Evolutionary conservation across 1,139 yeast species (phyloP).

Genomic region (Scheffersomyces segobiensis): DNA sequence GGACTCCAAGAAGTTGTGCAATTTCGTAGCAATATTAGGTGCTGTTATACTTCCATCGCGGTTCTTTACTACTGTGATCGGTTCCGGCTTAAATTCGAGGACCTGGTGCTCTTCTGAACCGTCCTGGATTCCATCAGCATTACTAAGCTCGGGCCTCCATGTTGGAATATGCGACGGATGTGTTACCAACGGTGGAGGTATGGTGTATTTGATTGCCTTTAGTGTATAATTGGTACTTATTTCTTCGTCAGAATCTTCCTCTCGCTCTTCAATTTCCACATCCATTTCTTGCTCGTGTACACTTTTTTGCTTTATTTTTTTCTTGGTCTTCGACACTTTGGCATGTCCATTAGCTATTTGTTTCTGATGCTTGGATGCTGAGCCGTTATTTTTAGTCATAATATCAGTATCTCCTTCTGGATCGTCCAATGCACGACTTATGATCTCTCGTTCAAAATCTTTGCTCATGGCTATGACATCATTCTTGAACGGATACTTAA

Average conservation of each 20-base stretch:
- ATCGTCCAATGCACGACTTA: constrained; percentile 12
- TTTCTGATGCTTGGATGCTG: neutral
- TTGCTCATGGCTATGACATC: constrained; percentile 26
- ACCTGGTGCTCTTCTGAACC: constrained; percentile 32
- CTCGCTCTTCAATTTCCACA: constrained; percentile 6
- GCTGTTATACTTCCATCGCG: constrained; percentile 19
- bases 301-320: neutral
- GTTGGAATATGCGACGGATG: constrained; percentile 76
- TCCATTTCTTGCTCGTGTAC: constrained; percentile 1
- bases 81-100: constrained; percentile 31
- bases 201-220: constrained; percentile 46
- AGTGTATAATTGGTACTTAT: constrained; percentile 27
- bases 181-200: constrained; percentile 64
- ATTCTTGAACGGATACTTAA: constrained; percentile 39
- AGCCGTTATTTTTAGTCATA: neutral
- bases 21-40: constrained; percentile 36
- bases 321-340: neutral
- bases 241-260: constrained; percentile 10
- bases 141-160: constrained; percentile 54
- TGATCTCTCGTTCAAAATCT: constrained; percentile 22
- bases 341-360: neutral
- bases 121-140: constrained; percentile 34
- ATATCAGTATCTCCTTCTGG: constrained; percentile 1
- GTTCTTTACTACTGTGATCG: constrained; percentile 25
- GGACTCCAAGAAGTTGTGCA: constrained; percentile 54